Evolutionary conservation across 768 basidiomycete genomes (phyloP), one percentile per base, ranked within the genome.

Genomic region (Rhodocollybia butyracea): DNA sequence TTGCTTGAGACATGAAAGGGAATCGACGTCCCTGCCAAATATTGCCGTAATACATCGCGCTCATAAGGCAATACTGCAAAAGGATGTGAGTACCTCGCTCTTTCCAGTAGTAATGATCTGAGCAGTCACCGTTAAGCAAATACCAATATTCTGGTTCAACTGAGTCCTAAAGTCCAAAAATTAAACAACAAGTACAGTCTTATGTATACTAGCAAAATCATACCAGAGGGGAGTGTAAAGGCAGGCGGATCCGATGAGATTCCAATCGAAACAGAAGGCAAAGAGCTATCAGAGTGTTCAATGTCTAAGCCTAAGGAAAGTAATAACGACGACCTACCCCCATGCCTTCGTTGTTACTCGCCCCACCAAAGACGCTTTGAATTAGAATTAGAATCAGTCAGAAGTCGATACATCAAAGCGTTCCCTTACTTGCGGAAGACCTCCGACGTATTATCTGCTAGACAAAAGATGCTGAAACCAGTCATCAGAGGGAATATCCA

Each of bases 271-370:
- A 47, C 64, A 65, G 46, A 63, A 55, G 15, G 66, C 62, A 21
- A 69, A 52, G 24, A 69, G 59, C 65, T 55, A 59, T 51, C 48
- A 38, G 57, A 52, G 57, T 42, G 51, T 50, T 39, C 41, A 6
- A 24, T 11, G 17, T 6, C 21, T 34, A n/a, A 50, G 46, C 19
- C 12, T 13, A 34, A 31, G 7, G 24, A 36, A 22, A 12, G 30
- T 19, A 19, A 50, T 24, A 29, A 29, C 36, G 24, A 45, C n/a
- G 34, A 50, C 54, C 15, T 30, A 57, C 51, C 45, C 54, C 48
- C 60, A 66, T 59, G 31, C 73, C 73, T 57, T 73, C 73, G 63
- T 73, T 73, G 55, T 69, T 70, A 47, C 63, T 61, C 22, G 68
- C 66, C 39, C 73, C 71, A 29, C 73, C 73, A 50, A 74, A 74